phyloP scores from a whole-genome alignment of 129 eudicot genomes.

The Daucus carota region DH1_v3.0 NC_030382.2:43556001-43556500 shows the following conservation, averaged over 20 bases:
- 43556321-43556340: not conserved
- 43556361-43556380: too few species aligned
- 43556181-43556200: not conserved
- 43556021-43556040: conserved; percentile 8
- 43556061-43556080: not conserved
- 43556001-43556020: conserved; percentile 70
- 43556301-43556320: not conserved
- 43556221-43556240: not conserved
- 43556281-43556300: not conserved
- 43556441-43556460: too few species aligned
- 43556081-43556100: conserved; percentile 41
- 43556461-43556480: too few species aligned
- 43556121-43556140: conserved; percentile 26
- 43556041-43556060: not conserved
- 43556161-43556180: conserved; percentile 15
- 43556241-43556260: not conserved
- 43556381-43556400: too few species aligned
- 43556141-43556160: conserved; percentile 21
- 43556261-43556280: not conserved
- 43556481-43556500: too few species aligned
- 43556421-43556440: too few species aligned
- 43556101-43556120: conserved; percentile 95
- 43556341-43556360: too few species aligned
- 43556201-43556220: not conserved
- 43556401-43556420: too few species aligned